Base-by-base conservation (phyloP, 805 yeast genomes). In the Lipomyces yamadae region DNA sequence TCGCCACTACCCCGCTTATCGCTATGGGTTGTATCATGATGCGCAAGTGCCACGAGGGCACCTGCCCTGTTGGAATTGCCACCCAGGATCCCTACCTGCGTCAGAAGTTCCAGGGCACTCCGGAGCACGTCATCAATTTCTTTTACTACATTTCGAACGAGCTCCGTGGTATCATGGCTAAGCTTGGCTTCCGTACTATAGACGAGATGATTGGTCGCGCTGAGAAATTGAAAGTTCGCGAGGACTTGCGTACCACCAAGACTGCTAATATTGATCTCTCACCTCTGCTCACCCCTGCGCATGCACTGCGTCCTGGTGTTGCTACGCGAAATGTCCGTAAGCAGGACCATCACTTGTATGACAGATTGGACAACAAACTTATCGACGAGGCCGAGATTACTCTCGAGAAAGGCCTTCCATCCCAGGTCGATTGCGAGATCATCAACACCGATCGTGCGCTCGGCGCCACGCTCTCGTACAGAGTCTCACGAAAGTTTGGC, bases 121-220 rank as follows among this genome's bases (percentile, higher is more conserved):
- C 99, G 61, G 99, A 94, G 81, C 98, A 94, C 77, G 98, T 94
- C 66, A 93, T 94, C 80, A 94, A 94, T 84, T 95, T 94, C 84
- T 95, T 95, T 85, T 94, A 89, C 83, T 95, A 93, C 81, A 83
- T 94, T 78, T 88, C 97, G 64, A 91, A 92, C 74, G 99, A 94
- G 80, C 86, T 95, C 76, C 86, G 99, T 77, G 85, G 84, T 66
- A 89, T 91, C 74, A 94, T 94, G 99, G 97, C 99, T 55, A 85
- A 87, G 76, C 86, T 94, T 71, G 99, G 99, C 64, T 95, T 89
- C 87, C 86, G 98, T 77, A 91, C 97, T 62, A 86, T 94, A 77
- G 94, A 92, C 78, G 99, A 95, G 83, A 94, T 94, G 99, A 93
- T 94, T 74, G 99, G 99, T 75, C 92, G 89, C 78, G 92, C 98